Base-by-base conservation (phyloP, 345 rosid species). In the Passiflora organensis region DNA sequence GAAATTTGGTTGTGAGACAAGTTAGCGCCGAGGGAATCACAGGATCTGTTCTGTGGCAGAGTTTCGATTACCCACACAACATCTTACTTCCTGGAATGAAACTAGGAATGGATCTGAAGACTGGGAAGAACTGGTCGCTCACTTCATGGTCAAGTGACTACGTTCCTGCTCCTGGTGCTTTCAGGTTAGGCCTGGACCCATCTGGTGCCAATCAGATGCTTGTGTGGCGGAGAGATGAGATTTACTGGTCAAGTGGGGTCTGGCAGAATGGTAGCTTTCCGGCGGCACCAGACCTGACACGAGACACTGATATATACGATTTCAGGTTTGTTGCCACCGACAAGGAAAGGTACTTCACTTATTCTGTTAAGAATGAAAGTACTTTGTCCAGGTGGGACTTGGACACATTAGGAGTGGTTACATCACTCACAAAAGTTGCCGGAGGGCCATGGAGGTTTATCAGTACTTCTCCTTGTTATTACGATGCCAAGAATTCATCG, bases 11-110 rank as follows among this genome's bases (percentile, higher is more conserved):
- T 13, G n/a, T 80, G 53, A 67, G 69, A 60, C 63, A 66, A 53
- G 50, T 48, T 0, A 43, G 60, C 13, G 32, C 65, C 0, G 63
- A 39, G 34, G 76, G 81, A 51, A 54, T 46, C 19, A 1, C 59
- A 5, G 83, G 82, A 10, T 60, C 66, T 32, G 61, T 80, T 68
- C 48, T 80, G 45, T 82, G 85, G 85, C 82, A 85, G 58, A 80
- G 87, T 59, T 82, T 80, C 57, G 94, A 85, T 63, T 66, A 78
- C 62, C 87, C 87, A 6, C 72, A 74, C 10, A 79, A 71, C 43
- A 59, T 64, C 1, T 57, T 82, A 12, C 71, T 82, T 46, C 89
- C 89, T 10, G 87, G 81, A 14, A 85, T 85, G 94, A 82, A 77
- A 71, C 70, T 85, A 25, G 85, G 87, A 23, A 58, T 75, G 49